phyloP scores from a whole-genome alignment of 345 rosid genomes.

The Murraya koenigii region DNA sequence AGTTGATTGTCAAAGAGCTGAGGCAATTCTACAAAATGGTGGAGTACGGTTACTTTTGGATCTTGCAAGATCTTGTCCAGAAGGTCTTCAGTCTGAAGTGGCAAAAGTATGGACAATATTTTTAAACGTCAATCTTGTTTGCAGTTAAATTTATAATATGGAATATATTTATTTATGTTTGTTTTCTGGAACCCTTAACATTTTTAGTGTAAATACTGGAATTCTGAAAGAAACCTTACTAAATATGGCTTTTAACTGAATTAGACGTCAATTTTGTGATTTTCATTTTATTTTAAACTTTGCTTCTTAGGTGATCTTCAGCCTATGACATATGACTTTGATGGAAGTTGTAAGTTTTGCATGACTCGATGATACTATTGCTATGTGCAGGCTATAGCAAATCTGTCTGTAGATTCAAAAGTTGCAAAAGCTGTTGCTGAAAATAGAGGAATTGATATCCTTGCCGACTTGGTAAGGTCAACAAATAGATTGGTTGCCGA shows the following conservation, averaged over 20 bases:
- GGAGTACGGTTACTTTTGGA: slow-evolving; percentile 32
- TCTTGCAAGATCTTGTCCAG: slow-evolving; percentile 32
- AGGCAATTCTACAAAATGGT: slow-evolving; percentile 26
- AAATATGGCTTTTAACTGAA: background rate
- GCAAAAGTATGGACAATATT: slow-evolving; percentile 25
- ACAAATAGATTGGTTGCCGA: slow-evolving; percentile 37
- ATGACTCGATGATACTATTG: background rate
- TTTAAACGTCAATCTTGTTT: background rate
- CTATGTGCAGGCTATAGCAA: slow-evolving; percentile 34
- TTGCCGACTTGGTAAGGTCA: slow-evolving; percentile 34
- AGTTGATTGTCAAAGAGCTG: slow-evolving; percentile 34
- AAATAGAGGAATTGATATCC: slow-evolving; percentile 35
- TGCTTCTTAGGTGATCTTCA: background rate
- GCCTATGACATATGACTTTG: background rate
- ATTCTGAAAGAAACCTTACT: background rate
- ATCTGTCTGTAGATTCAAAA: slow-evolving; percentile 37
- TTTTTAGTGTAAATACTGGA: background rate
- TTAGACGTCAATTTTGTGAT: background rate
- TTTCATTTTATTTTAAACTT: background rate
- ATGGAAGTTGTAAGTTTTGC: background rate
- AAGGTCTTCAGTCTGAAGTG: slow-evolving; percentile 39
- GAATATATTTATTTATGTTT: too few relatives aligned
- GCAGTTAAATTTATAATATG: background rate
- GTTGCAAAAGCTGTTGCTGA: slow-evolving; percentile 39
- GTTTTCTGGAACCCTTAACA: background rate